Evolutionary conservation across 495 filamentous ascomycete genomes (phyloP).

Genomic region (Viridothelium virens): DNA sequence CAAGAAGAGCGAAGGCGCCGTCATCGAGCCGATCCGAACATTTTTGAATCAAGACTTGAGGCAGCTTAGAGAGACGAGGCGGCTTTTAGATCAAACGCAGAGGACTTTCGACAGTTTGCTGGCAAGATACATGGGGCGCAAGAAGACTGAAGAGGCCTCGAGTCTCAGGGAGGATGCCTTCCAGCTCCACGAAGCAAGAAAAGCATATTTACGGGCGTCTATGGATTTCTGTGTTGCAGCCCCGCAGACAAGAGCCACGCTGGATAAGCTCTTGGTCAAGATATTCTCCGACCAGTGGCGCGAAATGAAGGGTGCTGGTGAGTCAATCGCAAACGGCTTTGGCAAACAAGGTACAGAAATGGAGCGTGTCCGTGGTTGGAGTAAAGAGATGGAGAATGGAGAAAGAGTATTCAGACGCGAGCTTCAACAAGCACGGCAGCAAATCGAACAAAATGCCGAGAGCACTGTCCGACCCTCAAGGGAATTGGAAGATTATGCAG

Average conservation of each 20-base stretch:
- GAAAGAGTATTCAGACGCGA: constrained; percentile 74
- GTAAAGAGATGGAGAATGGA: constrained; percentile 79
- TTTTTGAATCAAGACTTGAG: constrained; percentile 70
- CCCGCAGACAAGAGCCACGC: constrained; percentile 67
- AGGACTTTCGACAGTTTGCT: constrained; percentile 73
- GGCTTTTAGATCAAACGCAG: constrained; percentile 68
- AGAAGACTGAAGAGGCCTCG: constrained; percentile 88
- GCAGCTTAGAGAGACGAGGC: constrained; percentile 66
- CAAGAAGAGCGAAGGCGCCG: constrained; percentile 63
- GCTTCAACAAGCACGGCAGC: constrained; percentile 65
- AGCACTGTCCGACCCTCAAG: constrained; percentile 66
- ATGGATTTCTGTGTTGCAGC: constrained; percentile 88
- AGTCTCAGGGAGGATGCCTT: constrained; percentile 91
- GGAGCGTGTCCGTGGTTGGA: constrained; percentile 85
- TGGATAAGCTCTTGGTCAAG: constrained; percentile 79
- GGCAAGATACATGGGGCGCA: constrained; percentile 70
- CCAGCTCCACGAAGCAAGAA: constrained; percentile 86
- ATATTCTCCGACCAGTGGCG: constrained; percentile 80
- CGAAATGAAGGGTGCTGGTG: constrained; percentile 63
- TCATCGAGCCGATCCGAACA: constrained; percentile 70
- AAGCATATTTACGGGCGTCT: constrained; percentile 80
- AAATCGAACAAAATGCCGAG: constrained; percentile 75
- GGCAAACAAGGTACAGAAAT: constrained; percentile 65
- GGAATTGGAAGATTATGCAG: constrained; percentile 86
- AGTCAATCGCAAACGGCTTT: constrained; percentile 49